Evolutionary conservation across 805 yeast genomes (phyloP).

Genomic region (Priceomyces haplophilus): DNA sequence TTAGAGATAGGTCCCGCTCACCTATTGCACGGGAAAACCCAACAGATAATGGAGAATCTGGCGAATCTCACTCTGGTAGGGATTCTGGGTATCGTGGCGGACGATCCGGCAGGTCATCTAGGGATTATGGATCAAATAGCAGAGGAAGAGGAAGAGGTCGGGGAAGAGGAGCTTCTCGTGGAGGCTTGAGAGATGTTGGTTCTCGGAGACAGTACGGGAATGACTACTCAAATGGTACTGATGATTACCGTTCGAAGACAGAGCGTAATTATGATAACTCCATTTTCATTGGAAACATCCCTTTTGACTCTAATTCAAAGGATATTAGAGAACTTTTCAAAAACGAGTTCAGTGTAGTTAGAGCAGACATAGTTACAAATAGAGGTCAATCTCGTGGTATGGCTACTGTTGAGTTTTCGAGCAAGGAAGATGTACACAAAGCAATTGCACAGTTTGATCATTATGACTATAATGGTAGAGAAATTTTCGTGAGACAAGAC

Average conservation of each 20-base stretch:
- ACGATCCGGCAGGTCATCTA: conserved; percentile 11
- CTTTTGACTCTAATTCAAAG: conserved; percentile 58
- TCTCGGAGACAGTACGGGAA: conserved; percentile 13
- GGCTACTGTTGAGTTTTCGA: conserved; percentile 85
- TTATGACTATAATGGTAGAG: conserved; percentile 64
- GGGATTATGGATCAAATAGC: conserved; percentile 5
- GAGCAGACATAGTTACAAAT: conserved; percentile 79
- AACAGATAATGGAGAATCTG: conserved; percentile 29
- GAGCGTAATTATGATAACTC: conserved; percentile 65
- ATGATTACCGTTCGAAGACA: conserved; percentile 29
- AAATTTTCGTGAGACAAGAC: conserved; percentile 85
- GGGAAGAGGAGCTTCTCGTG: conserved; percentile 21
- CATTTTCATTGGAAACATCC: conserved; percentile 70
- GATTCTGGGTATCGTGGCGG: conserved; percentile 31
- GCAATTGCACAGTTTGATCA: conserved; percentile 74
- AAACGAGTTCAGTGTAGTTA: conserved; percentile 50
- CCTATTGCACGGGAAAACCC: conserved; percentile 29
- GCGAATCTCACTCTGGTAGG: conserved; percentile 22
- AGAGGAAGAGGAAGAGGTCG: conserved; percentile 22
- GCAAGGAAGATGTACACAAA: conserved; percentile 58
- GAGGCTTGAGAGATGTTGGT: conserved; percentile 16
- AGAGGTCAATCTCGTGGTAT: conserved; percentile 83
- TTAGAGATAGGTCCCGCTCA: conserved; percentile 34
- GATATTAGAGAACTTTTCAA: conserved; percentile 60
- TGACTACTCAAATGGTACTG: conserved; percentile 19